phyloP scores from a whole-genome alignment of 2,329 filamentous ascomycete species.

The Cytospora paraplurivora region DNA sequence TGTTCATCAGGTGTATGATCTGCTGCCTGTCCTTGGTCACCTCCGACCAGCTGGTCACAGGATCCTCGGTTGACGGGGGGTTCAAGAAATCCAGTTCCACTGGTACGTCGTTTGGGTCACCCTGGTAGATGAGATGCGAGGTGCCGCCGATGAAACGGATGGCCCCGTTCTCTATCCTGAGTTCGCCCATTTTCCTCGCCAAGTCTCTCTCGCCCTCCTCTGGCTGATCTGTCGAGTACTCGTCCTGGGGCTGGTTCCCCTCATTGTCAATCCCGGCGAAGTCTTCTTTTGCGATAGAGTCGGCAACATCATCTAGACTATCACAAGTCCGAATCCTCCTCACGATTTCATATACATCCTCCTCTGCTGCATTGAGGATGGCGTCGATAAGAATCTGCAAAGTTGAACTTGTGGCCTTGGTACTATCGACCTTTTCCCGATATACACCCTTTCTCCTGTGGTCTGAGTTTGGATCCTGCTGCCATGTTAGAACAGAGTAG shows the following conservation, averaged over 20 bases:
- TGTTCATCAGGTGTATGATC: slow-evolving; percentile 84
- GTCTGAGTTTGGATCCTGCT: slow-evolving; percentile 82
- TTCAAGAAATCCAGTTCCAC: slow-evolving; percentile 49
- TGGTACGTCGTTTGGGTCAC: slow-evolving; percentile 47
- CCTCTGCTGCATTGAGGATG: slow-evolving; percentile 86
- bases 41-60: slow-evolving; percentile 82
- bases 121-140: slow-evolving; percentile 85
- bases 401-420: slow-evolving; percentile 85
- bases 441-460: slow-evolving; percentile 96
- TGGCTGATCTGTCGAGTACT: slow-evolving; percentile 45
- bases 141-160: slow-evolving; percentile 93
- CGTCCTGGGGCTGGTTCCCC: slow-evolving; percentile 42
- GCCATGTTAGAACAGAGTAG: neutral
- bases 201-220: slow-evolving; percentile 73
- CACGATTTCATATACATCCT: slow-evolving; percentile 81
- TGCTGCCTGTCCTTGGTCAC: slow-evolving; percentile 80
- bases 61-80: slow-evolving; percentile 60
- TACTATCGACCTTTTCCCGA: slow-evolving; percentile 85
- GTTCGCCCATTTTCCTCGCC: slow-evolving; percentile 89
- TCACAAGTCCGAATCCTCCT: slow-evolving; percentile 86
- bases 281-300: slow-evolving; percentile 51
- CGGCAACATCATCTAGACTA: slow-evolving; percentile 58
- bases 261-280: slow-evolving; percentile 43
- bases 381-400: slow-evolving; percentile 91
- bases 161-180: slow-evolving; percentile 83